Conservation (phyloP, 23 red algal genomes). For the Agarophyton chilense region DNA sequence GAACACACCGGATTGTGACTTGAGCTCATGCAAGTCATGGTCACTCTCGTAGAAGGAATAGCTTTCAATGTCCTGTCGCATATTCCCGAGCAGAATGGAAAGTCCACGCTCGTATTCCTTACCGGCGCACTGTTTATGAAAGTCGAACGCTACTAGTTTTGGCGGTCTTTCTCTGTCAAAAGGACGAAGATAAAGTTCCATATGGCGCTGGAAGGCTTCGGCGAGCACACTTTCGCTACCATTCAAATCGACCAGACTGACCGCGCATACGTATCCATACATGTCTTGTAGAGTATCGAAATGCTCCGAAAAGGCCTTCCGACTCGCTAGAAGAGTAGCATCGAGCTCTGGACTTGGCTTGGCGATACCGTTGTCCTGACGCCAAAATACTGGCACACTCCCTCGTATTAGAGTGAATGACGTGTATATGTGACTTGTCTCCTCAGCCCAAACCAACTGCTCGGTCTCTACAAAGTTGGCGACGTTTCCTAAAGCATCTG, state of each 20-base stretch:
- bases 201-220: conserved; percentile 79
- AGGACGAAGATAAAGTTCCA: conserved; percentile 59
- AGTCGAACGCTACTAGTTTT: conserved; percentile 92
- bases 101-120: conserved; percentile 95
- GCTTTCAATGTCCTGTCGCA: conserved; percentile 56
- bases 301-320: conserved; percentile 79
- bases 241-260: conserved; percentile 88
- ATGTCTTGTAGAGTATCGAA: conserved; percentile 63
- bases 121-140: conserved; percentile 87
- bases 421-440: conserved; percentile 19
- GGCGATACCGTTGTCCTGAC: conserved; percentile 95
- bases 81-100: conserved; percentile 55
- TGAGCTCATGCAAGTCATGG: not conserved
- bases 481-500: conserved; percentile 89
- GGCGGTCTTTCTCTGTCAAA: conserved; percentile 18
- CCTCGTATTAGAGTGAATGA: conserved; percentile 89
- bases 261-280: conserved; percentile 79
- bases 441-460: conserved; percentile 82
- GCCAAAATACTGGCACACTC: conserved; percentile 96
- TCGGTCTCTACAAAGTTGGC: conserved; percentile 99
- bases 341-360: conserved; percentile 92
- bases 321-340: conserved; percentile 53
- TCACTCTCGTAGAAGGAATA: conserved; percentile 54
- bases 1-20: conserved; percentile 84
- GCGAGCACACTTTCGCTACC: conserved; percentile 85